A percentile compares a stretch with the other conserved stretches of the same genome.
These are phyloP conservation scores for Fusarium lyarnte DNA, from an alignment of 2,329 filamentous ascomycete genomes.

Conservation along the genomic window DNA sequence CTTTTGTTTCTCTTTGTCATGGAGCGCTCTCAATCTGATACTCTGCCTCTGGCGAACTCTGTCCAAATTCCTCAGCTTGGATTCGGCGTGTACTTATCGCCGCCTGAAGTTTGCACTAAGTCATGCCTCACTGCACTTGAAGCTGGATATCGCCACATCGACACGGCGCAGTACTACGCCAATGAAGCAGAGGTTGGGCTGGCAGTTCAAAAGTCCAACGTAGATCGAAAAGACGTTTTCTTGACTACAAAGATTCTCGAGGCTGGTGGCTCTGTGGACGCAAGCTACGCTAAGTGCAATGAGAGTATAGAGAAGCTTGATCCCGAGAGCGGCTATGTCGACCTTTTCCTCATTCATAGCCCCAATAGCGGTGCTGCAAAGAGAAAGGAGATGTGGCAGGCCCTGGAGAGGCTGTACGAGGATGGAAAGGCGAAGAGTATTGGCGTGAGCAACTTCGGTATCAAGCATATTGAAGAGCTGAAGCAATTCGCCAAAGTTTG, in stretches of 20 bases:
- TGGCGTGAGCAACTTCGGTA: conserved; percentile 77
- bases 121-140: conserved; percentile 66
- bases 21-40: conserved; percentile 29
- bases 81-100: conserved; percentile 75
- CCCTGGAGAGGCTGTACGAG: conserved; percentile 68
- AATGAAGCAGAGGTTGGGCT: conserved; percentile 59
- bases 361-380: conserved; percentile 63
- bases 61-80: conserved; percentile 69
- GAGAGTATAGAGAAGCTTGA: conserved; percentile 71
- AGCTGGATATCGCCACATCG: conserved; percentile 66
- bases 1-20: too few species aligned
- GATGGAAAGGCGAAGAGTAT: conserved; percentile 71
- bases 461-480: conserved; percentile 73
- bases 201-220: conserved; percentile 56
- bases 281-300: conserved; percentile 67
- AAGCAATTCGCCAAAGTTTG: conserved; percentile 69
- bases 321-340: conserved; percentile 67
- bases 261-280: conserved; percentile 59
- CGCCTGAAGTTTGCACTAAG: conserved; percentile 60
- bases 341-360: conserved; percentile 76
- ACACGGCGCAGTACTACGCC: conserved; percentile 52
- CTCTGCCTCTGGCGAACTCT: conserved; percentile 37
- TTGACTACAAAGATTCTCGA: conserved; percentile 63
- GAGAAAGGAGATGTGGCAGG: conserved; percentile 72
- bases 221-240: conserved; percentile 59